Conservation (phyloP, 805 yeast species). For the Candida bentonensis region DNA sequence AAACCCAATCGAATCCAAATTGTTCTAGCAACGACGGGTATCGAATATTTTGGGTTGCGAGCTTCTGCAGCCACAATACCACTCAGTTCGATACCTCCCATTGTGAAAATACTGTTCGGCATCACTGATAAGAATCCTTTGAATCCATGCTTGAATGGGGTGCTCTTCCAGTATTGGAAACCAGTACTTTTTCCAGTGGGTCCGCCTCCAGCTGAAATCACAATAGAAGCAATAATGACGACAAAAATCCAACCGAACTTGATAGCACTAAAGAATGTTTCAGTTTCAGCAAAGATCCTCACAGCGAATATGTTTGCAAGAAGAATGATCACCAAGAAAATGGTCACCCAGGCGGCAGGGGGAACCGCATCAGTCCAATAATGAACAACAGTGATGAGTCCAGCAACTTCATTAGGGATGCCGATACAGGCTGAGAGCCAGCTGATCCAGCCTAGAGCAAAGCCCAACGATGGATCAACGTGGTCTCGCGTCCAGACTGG, state of each 20-base stretch:
- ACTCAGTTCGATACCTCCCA: slow-evolving; percentile 48
- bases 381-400: slow-evolving; percentile 37
- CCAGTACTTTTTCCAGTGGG: slow-evolving; percentile 53
- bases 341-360: slow-evolving; percentile 39
- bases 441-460: slow-evolving; percentile 52
- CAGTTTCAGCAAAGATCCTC: slow-evolving; percentile 30
- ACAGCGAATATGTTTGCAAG: slow-evolving; percentile 33
- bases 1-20: slow-evolving; percentile 51
- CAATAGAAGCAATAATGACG: slow-evolving; percentile 46
- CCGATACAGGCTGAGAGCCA: slow-evolving; percentile 37
- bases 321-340: slow-evolving; percentile 31
- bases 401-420: slow-evolving; percentile 49
- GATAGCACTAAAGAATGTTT: slow-evolving; percentile 45
- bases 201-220: slow-evolving; percentile 30
- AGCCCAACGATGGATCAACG: slow-evolving; percentile 50
- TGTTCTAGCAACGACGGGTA: slow-evolving; percentile 53
- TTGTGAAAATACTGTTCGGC: slow-evolving; percentile 54
- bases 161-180: slow-evolving; percentile 55
- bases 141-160: slow-evolving; percentile 36
- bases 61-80: slow-evolving; percentile 63
- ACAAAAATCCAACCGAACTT: slow-evolving; percentile 55
- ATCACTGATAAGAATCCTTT: slow-evolving; percentile 32
- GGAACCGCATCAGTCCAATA: slow-evolving; percentile 35
- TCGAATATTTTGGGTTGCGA: slow-evolving; percentile 45
- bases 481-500: slow-evolving; percentile 50